A percentile compares a stretch with the other conserved stretches of the same genome.
Conservation (phyloP, 73 alveolate genomes). For the Uronychia setigera region DNA sequence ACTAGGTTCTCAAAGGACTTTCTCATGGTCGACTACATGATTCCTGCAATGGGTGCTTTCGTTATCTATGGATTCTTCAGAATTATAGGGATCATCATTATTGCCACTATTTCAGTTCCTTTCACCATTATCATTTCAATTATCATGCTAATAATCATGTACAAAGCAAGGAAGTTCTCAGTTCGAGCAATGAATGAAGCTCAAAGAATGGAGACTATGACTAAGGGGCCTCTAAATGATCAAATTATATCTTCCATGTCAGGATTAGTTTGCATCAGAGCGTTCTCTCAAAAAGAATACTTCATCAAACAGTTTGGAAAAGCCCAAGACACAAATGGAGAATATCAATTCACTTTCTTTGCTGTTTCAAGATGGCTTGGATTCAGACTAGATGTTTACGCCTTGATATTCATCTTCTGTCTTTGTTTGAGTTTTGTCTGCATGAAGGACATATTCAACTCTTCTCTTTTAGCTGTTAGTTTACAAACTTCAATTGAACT, state of each 20-base stretch:
- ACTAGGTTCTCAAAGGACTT: slow-evolving; percentile 69
- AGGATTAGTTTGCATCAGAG: slow-evolving; percentile 27
- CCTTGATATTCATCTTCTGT: neutral
- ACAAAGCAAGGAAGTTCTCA: neutral
- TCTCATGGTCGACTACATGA: neutral
- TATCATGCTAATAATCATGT: neutral
- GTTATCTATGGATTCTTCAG: slow-evolving; percentile 21
- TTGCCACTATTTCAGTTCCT: slow-evolving; percentile 29
- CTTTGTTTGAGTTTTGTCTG: neutral
- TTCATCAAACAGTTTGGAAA: neutral
- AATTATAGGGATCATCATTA: slow-evolving; percentile 25
- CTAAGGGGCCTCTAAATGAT: slow-evolving; percentile 21
- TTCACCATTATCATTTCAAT: neutral
- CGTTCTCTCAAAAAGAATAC: slow-evolving; percentile 8
- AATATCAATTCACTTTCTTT: neutral
- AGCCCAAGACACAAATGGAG: slow-evolving; percentile 8
- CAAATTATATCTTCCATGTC: neutral
- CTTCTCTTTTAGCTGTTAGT: neutral
- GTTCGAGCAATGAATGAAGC: neutral
- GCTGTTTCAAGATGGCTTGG: slow-evolving; percentile 20
- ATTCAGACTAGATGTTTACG: slow-evolving; percentile 3
- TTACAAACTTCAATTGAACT: slow-evolving; percentile 11
- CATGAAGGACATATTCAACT: neutral
- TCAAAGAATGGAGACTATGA: slow-evolving; percentile 3
- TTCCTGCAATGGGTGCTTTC: slow-evolving; percentile 23